These are phyloP conservation scores for Pseudozyma hubeiensis DNA, from an alignment of 1,284 basidiomycete genomes.

Conservation along the genomic window DNA sequence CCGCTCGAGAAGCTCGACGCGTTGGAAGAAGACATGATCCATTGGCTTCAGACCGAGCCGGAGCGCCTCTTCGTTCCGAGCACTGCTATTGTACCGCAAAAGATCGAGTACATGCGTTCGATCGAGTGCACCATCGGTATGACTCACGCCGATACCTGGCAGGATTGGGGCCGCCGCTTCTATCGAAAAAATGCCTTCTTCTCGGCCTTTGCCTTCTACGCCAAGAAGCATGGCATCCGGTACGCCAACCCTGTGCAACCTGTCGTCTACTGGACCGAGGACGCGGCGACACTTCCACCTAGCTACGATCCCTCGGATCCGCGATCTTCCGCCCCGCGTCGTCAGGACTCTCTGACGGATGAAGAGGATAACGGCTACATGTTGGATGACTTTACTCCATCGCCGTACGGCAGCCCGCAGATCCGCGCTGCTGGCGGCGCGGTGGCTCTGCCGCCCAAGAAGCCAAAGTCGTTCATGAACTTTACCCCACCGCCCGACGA, in stretches of 20 bases:
- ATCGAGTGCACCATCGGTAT: conserved; percentile 65
- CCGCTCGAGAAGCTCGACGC: conserved; percentile 64
- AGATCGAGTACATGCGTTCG: conserved; percentile 61
- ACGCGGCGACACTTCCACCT: conserved; percentile 51
- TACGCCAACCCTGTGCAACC: conserved; percentile 59
- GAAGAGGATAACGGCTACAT: conserved; percentile 47
- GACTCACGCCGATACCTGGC: conserved; percentile 66
- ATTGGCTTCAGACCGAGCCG: conserved; percentile 66
- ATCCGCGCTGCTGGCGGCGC: conserved; percentile 37
- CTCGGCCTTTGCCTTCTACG: conserved; percentile 62
- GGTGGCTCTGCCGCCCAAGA: conserved; percentile 41
- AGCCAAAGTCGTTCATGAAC: conserved; percentile 59
- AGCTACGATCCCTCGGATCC: conserved; percentile 40
- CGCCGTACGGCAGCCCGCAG: conserved; percentile 40
- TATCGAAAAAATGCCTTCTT: conserved; percentile 63
- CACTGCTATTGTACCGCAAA: conserved; percentile 60
- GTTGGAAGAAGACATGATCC: conserved; percentile 62
- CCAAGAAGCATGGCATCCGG: conserved; percentile 64
- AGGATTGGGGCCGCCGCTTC: conserved; percentile 66
- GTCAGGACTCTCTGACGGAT: conserved; percentile 15
- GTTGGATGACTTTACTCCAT: conserved; percentile 50
- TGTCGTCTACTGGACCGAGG: conserved; percentile 60
- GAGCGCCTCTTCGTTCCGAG: conserved; percentile 64
- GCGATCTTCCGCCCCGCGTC: conserved; percentile 1
- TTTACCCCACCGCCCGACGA: conserved; percentile 61